Evolutionary conservation across 176 grass and related monocot genomes (phyloP).

Genomic region (Phoenix roebelenii): DNA sequence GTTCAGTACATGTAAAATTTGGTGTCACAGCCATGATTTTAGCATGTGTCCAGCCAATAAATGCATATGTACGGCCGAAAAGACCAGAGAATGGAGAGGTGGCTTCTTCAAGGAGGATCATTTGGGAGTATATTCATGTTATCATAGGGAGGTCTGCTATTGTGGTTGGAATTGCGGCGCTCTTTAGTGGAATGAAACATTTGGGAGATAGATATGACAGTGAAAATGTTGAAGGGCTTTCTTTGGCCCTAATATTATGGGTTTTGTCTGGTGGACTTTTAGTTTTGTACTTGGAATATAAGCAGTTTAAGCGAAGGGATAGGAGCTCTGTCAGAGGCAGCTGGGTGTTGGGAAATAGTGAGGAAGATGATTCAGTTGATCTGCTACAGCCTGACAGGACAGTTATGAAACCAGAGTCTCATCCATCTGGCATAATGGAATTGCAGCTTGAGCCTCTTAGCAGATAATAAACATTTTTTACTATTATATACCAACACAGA

Average conservation of each 20-base stretch:
- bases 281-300: slow-evolving; percentile 60
- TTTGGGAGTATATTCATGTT: slow-evolving; percentile 69
- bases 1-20: slow-evolving; percentile 66
- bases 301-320: slow-evolving; percentile 30
- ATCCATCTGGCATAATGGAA: slow-evolving; percentile 44
- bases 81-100: slow-evolving; percentile 30
- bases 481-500: slow-evolving; percentile 12
- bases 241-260: slow-evolving; percentile 68
- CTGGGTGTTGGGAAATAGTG: slow-evolving; percentile 43
- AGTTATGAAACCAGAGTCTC: slow-evolving; percentile 31
- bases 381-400: slow-evolving; percentile 35
- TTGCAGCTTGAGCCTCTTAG: slow-evolving; percentile 67
- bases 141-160: slow-evolving; percentile 42
- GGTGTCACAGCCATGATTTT: slow-evolving; percentile 35
- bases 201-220: slow-evolving; percentile 60
- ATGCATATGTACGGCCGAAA: slow-evolving; percentile 54
- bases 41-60: slow-evolving; percentile 50
- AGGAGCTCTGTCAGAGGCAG: slow-evolving; percentile 27
- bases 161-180: slow-evolving; percentile 40
- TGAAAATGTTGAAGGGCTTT: slow-evolving; percentile 67
- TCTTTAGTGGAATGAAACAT: slow-evolving; percentile 73
- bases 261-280: slow-evolving; percentile 26
- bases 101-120: slow-evolving; percentile 27
- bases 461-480: slow-evolving; percentile 29
- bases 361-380: slow-evolving; percentile 71